Percentiles rank a stretch among this genome's conserved stretches.
Evolutionary conservation across 169 alveolate genomes (phyloP).

Genomic region (Plasmodium inui): DNA sequence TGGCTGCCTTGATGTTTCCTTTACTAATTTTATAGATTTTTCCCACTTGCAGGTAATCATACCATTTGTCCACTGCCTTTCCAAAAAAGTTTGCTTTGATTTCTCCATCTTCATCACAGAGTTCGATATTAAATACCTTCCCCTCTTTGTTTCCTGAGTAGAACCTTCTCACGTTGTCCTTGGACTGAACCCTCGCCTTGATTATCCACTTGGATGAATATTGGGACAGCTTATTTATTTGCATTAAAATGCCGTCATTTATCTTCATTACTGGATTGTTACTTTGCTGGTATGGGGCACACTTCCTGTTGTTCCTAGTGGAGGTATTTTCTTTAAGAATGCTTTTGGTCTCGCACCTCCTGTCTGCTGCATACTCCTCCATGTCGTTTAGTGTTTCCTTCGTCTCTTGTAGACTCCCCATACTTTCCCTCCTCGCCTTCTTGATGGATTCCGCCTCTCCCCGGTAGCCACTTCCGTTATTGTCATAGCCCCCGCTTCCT

Average conservation of each 20-base stretch:
- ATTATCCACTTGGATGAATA: constrained; percentile 73
- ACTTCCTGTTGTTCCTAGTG: constrained; percentile 40
- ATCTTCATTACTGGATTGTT: constrained; percentile 54
- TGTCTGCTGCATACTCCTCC: not conserved
- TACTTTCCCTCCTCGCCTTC: constrained; percentile 1
- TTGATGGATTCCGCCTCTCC: not conserved
- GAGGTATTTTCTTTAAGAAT: constrained; percentile 29
- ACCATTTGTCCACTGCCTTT: constrained; percentile 87
- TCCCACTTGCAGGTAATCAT: constrained; percentile 81
- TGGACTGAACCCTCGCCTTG: constrained; percentile 70
- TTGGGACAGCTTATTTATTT: constrained; percentile 56
- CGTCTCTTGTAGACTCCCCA: constrained; percentile 10
- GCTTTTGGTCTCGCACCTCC: constrained; percentile 4
- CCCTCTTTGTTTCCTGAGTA: constrained; percentile 66
- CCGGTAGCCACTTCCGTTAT: not conserved
- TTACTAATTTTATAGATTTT: constrained; percentile 84
- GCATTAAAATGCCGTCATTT: constrained; percentile 72
- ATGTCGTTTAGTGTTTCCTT: not conserved
- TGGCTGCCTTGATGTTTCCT: constrained; percentile 83
- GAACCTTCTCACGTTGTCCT: constrained; percentile 43
- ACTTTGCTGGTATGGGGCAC: constrained; percentile 34
- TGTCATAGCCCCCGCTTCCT: not conserved
- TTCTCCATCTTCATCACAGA: constrained; percentile 77
- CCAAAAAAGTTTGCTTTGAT: constrained; percentile 84
- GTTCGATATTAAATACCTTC: constrained; percentile 45